phyloP scores from a whole-genome alignment of 176 grass and related monocot species.

The Oryza rufipogon region DNA sequence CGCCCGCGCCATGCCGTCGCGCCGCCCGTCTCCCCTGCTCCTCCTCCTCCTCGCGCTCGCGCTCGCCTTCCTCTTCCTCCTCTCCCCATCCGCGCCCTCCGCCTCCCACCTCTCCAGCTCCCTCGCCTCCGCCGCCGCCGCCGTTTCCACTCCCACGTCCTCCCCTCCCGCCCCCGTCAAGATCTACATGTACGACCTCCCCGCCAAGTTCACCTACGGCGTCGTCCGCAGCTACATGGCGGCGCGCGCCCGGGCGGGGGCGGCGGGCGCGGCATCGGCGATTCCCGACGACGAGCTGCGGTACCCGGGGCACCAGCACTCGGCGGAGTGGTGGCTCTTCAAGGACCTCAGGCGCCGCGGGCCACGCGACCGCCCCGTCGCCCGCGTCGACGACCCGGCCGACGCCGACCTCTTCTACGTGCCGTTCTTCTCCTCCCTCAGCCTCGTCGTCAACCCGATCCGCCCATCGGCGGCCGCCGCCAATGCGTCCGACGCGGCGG shows the following conservation, averaged over 20 bases:
- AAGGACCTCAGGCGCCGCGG: conserved; percentile 56
- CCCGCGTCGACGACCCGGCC: conserved; percentile 58
- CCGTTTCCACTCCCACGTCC: background rate
- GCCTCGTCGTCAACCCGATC: conserved; percentile 92
- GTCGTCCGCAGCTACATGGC: conserved; percentile 75
- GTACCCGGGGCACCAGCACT: conserved; percentile 91
- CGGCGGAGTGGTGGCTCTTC: conserved; percentile 89
- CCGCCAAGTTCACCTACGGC: conserved; percentile 75
- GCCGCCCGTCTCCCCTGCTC: conserved; percentile 36
- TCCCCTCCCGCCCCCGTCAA: conserved; percentile 43
- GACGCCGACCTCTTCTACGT: conserved; percentile 95
- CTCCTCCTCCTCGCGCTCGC: conserved; percentile 41
- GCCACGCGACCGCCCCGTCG: conserved; percentile 43
- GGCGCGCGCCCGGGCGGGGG: conserved; percentile 39
- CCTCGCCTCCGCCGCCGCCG: conserved; percentile 12
- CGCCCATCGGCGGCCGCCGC: conserved; percentile 23
- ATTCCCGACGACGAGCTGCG: conserved; percentile 48
- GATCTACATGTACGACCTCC: conserved; percentile 82
- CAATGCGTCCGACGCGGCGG: conserved; percentile 21
- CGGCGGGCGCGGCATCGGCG: conserved; percentile 6
- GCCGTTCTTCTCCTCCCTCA: conserved; percentile 94
- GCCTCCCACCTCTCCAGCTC: conserved; percentile 33
- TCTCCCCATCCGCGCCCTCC: conserved; percentile 37
- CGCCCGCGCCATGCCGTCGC: conserved; percentile 51
- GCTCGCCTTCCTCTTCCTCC: conserved; percentile 50